Conservation (phyloP, 192 early-diverging fungal genomes). For the Paraglomus brasilianum region DNA sequence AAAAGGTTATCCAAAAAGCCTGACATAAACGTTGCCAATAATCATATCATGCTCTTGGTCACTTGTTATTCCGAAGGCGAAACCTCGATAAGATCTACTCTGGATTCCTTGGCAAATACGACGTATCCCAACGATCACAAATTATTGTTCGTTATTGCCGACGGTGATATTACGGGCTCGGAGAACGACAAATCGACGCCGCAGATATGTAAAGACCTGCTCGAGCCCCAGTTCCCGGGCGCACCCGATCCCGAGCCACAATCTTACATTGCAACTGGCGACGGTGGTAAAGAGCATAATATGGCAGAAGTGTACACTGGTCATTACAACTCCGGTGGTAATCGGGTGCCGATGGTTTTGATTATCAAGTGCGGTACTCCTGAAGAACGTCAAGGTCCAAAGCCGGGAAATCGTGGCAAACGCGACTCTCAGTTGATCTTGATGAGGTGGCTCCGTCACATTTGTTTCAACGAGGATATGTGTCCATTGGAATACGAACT, state of each 20-base stretch:
- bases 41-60: constrained; percentile 59
- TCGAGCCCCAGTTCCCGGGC: constrained; percentile 36
- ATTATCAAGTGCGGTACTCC: constrained; percentile 76
- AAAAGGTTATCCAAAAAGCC: background rate
- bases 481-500: constrained; percentile 86
- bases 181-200: constrained; percentile 73
- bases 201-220: constrained; percentile 44
- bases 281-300: constrained; percentile 86
- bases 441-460: constrained; percentile 75
- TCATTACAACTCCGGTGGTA: constrained; percentile 74
- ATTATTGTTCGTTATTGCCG: constrained; percentile 74
- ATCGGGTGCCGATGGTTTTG: constrained; percentile 67
- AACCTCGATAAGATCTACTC: constrained; percentile 67
- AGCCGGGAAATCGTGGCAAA: constrained; percentile 85
- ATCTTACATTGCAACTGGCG: constrained; percentile 86
- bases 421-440: constrained; percentile 84
- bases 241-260: constrained; percentile 46
- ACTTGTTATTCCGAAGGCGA: constrained; percentile 80
- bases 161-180: constrained; percentile 76
- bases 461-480: constrained; percentile 82
- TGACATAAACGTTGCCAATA: background rate
- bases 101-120: constrained; percentile 75
- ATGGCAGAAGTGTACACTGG: constrained; percentile 93
- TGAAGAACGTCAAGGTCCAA: constrained; percentile 46
- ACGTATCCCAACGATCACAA: constrained; percentile 75